Conservation (phyloP, 2,329 filamentous ascomycete species). For the Ceratocystis variospora region DNA sequence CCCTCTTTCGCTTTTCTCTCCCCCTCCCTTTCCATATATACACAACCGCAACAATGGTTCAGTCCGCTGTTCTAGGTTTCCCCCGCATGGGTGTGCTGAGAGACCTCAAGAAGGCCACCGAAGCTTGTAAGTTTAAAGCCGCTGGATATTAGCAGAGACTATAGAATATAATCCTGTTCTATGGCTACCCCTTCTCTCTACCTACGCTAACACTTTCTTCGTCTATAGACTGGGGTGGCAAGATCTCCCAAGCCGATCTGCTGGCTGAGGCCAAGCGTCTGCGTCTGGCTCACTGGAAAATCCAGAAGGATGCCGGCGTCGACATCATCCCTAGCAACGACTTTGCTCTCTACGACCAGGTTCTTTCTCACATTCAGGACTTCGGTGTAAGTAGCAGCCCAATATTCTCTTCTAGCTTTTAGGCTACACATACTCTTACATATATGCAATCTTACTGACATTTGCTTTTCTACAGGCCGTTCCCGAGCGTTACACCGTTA, state of each 20-base stretch:
- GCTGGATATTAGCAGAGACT: neutral
- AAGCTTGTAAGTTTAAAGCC: slow-evolving; percentile 55
- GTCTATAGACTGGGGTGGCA: slow-evolving; percentile 62
- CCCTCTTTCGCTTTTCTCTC: neutral
- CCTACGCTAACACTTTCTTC: slow-evolving; percentile 19
- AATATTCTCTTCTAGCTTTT: slow-evolving; percentile 8
- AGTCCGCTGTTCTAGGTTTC: slow-evolving; percentile 83
- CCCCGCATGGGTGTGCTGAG: slow-evolving; percentile 96
- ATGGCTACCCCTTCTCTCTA: slow-evolving; percentile 10
- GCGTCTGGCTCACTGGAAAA: slow-evolving; percentile 94
- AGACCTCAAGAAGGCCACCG: slow-evolving; percentile 99
- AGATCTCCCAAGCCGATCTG: slow-evolving; percentile 82
- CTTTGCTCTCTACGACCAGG: slow-evolving; percentile 97
- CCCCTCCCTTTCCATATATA: slow-evolving; percentile 7
- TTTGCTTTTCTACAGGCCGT: slow-evolving; percentile 46
- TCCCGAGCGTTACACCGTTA: slow-evolving; percentile 84
- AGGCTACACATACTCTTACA: neutral
- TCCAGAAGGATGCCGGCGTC: slow-evolving; percentile 97
- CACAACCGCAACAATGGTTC: slow-evolving; percentile 41
- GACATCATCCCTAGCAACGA: slow-evolving; percentile 98
- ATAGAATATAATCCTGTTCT: neutral
- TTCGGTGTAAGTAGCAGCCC: slow-evolving; percentile 59
- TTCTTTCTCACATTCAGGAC: slow-evolving; percentile 94
- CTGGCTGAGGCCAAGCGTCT: slow-evolving; percentile 93
- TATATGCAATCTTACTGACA: slow-evolving; percentile 12